phyloP scores from a whole-genome alignment of 169 alveolate genomes.

The Ichthyophthirius multifiliis region DNA sequence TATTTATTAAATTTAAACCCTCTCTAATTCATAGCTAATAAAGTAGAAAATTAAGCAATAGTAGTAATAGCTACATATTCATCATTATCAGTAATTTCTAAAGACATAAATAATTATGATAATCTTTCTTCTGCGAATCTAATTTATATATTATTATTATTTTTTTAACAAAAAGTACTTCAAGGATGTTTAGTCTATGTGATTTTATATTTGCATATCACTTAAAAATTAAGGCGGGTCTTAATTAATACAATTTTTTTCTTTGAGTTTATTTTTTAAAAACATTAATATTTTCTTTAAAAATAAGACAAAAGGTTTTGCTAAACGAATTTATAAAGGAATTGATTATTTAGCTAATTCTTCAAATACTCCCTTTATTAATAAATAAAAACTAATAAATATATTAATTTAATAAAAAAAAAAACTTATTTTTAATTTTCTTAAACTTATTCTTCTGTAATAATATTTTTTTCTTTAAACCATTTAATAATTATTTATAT shows the following conservation, averaged over 20 bases:
- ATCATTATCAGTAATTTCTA: slow-evolving; percentile 79
- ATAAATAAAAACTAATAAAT: too few relatives aligned
- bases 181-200: slow-evolving; percentile 78
- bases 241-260: slow-evolving; percentile 37
- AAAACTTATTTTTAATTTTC: slow-evolving; percentile 58
- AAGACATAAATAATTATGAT: slow-evolving; percentile 69
- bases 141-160: background rate
- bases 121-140: slow-evolving; percentile 66
- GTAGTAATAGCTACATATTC: slow-evolving; percentile 75
- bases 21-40: slow-evolving; percentile 91
- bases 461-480: slow-evolving; percentile 57
- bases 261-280: slow-evolving; percentile 72
- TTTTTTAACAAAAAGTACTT: slow-evolving; percentile 23
- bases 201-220: slow-evolving; percentile 69
- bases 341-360: slow-evolving; percentile 37
- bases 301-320: slow-evolving; percentile 91
- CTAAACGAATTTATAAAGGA: slow-evolving; percentile 93
- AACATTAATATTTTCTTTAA: slow-evolving; percentile 89
- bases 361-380: too few relatives aligned
- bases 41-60: slow-evolving; percentile 92
- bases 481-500: slow-evolving; percentile 55
- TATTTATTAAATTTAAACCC: background rate
- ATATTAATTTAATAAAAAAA: too few relatives aligned
- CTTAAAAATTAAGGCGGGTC: slow-evolving; percentile 90
- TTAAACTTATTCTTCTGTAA: slow-evolving; percentile 46